A percentile compares a stretch with the other conserved stretches of the same genome.
Conservation (phyloP, 1,284 basidiomycete species). For the Puccinia coronata region DNA sequence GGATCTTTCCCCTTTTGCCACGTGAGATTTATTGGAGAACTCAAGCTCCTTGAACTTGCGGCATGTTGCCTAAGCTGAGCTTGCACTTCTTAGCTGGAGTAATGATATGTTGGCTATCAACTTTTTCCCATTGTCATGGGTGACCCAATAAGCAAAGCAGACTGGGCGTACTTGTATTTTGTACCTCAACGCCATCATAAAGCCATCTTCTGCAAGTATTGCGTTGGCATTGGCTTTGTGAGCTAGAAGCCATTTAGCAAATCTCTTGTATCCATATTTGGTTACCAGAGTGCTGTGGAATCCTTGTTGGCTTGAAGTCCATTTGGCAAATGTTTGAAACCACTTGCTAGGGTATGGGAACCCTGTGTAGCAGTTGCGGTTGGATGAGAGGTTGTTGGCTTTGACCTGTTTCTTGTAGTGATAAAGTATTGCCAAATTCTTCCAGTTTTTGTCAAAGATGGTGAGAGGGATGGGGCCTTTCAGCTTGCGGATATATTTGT, state of each 20-base stretch:
- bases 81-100: too few species aligned
- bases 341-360: not conserved
- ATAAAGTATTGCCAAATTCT: not conserved
- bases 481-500: not conserved
- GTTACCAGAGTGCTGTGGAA: not conserved
- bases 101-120: too few species aligned
- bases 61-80: too few species aligned
- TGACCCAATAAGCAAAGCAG: not conserved
- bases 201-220: not conserved
- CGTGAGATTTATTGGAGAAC: too few species aligned
- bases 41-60: too few species aligned
- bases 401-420: not conserved
- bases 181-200: not conserved
- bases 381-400: too few species aligned
- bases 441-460: constrained; percentile 5
- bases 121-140: too few species aligned
- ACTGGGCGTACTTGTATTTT: not conserved
- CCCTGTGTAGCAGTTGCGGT: not conserved
- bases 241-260: not conserved
- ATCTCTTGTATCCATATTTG: not conserved
- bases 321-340: not conserved
- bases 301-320: not conserved
- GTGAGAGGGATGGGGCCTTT: not conserved
- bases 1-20: too few species aligned
- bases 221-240: not conserved